Percentiles rank a stretch among this genome's conserved stretches.
These are phyloP conservation scores for Leccinum broughii DNA, from an alignment of 768 basidiomycete genomes.

Conservation along the genomic window DNA sequence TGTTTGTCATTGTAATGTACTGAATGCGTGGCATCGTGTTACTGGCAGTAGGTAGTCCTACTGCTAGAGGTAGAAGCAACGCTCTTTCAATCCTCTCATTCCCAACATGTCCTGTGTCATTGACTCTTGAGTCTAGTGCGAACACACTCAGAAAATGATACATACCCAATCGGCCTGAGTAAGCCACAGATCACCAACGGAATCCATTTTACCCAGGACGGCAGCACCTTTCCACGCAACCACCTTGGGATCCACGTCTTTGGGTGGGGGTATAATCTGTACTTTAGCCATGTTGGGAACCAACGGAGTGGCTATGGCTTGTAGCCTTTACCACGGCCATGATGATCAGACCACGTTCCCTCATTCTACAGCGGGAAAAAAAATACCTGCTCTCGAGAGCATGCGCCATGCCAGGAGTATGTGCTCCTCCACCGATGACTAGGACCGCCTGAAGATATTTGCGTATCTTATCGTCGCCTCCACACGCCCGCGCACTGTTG, in stretches of 20 bases:
- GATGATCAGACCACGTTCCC: slow-evolving; percentile 7
- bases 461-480: slow-evolving; percentile 85
- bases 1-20: slow-evolving; percentile 19
- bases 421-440: slow-evolving; percentile 82
- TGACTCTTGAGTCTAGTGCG: slow-evolving; percentile 5
- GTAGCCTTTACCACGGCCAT: slow-evolving; percentile 42
- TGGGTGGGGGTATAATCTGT: slow-evolving; percentile 90
- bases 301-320: slow-evolving; percentile 82
- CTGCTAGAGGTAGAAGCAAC: slow-evolving; percentile 77
- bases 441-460: slow-evolving; percentile 88
- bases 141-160: slow-evolving; percentile 10
- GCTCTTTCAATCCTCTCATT: slow-evolving; percentile 78
- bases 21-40: not conserved
- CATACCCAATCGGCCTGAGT: slow-evolving; percentile 84
- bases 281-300: slow-evolving; percentile 86
- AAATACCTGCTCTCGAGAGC: slow-evolving; percentile 82
- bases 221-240: slow-evolving; percentile 95
- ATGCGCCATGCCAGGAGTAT: slow-evolving; percentile 79
- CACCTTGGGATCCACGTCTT: slow-evolving; percentile 87
- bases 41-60: not conserved
- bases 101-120: slow-evolving; percentile 65
- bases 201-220: slow-evolving; percentile 91
- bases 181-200: slow-evolving; percentile 87
- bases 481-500: slow-evolving; percentile 86
- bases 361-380: not conserved